Conservation (phyloP, 371 early-diverging fungal genomes). For the Pancytospora philotis region DNA sequence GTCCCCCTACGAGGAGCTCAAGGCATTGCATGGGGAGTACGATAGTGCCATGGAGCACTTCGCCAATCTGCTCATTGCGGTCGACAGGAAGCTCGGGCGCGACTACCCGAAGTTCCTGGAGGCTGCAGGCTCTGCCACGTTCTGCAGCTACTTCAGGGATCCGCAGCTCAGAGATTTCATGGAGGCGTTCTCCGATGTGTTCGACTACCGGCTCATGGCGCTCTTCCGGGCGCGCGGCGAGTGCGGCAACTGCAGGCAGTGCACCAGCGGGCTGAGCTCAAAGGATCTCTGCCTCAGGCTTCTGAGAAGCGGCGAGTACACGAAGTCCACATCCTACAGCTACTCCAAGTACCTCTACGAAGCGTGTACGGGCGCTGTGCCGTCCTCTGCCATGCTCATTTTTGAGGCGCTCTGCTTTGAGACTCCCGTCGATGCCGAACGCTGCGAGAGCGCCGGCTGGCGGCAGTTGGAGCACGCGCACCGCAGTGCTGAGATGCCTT, state of each 20-base stretch:
- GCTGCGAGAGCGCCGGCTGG: too few species aligned
- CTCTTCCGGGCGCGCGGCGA: neutral
- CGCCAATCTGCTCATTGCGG: conserved; percentile 5
- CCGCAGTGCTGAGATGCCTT: too few species aligned
- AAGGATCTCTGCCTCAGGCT: neutral
- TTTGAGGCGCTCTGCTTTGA: too few species aligned
- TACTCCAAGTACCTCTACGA: neutral
- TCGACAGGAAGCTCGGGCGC: conserved; percentile 26
- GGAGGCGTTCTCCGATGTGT: conserved; percentile 25
- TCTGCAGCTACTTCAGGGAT: conserved; percentile 32
- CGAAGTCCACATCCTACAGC: neutral
- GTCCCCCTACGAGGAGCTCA: neutral
- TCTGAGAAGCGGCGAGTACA: neutral
- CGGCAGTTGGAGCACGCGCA: too few species aligned
- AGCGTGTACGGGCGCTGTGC: too few species aligned
- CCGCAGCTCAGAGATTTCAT: conserved; percentile 6
- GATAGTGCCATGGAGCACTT: conserved; percentile 14
- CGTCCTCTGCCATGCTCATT: too few species aligned
- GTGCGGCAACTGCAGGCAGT: neutral
- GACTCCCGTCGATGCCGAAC: too few species aligned
- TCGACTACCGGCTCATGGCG: conserved; percentile 27
- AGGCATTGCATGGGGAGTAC: conserved; percentile 5
- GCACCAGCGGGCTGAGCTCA: too few species aligned
- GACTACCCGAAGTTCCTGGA: conserved; percentile 24
- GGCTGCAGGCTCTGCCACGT: neutral